Evolutionary conservation across 139 green algal genomes (phyloP).

Genomic region (Tetratostichococcus sp.): DNA sequence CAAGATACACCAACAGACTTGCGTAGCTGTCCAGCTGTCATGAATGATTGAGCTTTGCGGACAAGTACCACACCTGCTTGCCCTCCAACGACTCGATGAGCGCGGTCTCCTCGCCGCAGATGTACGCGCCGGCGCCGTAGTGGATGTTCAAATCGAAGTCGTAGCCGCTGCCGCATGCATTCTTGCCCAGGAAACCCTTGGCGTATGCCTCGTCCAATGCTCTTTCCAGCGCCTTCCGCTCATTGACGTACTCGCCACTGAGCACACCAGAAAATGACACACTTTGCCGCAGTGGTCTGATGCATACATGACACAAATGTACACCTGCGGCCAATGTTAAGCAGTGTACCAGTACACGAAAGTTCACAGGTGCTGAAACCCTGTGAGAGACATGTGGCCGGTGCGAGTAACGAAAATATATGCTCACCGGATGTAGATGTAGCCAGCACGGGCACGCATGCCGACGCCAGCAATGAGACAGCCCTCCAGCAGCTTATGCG

Average conservation of each 20-base stretch:
- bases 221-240: constrained; percentile 74
- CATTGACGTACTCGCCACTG: constrained; percentile 93
- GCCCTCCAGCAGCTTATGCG: constrained; percentile 97
- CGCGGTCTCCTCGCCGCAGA: constrained; percentile 97
- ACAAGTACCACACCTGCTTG: constrained; percentile 80
- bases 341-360: no score
- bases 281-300: no score
- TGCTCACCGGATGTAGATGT: constrained; percentile 94
- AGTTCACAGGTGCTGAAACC: no score
- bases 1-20: no score
- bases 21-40: no score
- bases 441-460: constrained; percentile 85
- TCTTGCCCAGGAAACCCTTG: constrained; percentile 87
- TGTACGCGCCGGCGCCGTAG: constrained; percentile 96
- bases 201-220: constrained; percentile 84
- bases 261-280: not conserved
- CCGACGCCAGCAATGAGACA: constrained; percentile 88
- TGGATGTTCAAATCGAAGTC: constrained; percentile 96
- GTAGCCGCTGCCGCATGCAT: constrained; percentile 87
- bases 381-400: no score
- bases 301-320: no score
- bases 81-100: constrained; percentile 96
- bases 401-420: not conserved
- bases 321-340: no score
- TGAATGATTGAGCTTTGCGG: no score